Evolutionary conservation across 2,329 filamentous ascomycete genomes (phyloP), one percentile per base, ranked within the genome.

Genomic region (Ceratocystis destructans): DNA sequence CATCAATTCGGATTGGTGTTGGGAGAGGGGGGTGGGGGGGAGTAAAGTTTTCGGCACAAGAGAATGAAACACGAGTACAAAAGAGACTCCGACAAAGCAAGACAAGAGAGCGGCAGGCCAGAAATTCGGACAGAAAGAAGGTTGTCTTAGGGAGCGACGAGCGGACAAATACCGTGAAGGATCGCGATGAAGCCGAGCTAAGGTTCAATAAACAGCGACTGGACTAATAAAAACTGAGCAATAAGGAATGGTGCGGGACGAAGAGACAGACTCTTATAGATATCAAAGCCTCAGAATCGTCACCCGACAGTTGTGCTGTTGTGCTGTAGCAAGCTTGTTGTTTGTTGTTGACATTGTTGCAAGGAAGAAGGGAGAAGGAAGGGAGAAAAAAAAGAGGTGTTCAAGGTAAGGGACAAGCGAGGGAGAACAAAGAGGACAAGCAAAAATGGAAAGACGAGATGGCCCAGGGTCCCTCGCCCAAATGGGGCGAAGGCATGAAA

Each of bases 321-420:
- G 25, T 59, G 25, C 25, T 37, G 8, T 59, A 59, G 31, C 25
- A 59, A 59, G 55, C 55, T 37, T 33, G 55, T 59, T 59, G 25
- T 59, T 31, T 59, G 55, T 59, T 59, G 55, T 59, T 25, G 20
- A 25, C 55, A 37, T 59, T 31, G n/a, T 59, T 33, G 55, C 55
- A 59, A 37, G 55, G 55, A 59, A 37, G 55, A 59, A 59, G 50
- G 12, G 37, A 41, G 37, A 41, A 37, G 33, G 33, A 37, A 37
- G 37, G 37, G 37, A 10, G 10, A 28, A 28, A 28, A 5, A 25
- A 17, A 55, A 28, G 37, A 37, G 22, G 8, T 10, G 22, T 59
- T 31, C 25, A 59, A n/a, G 55, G 25, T 5, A 59, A n/a, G 55
- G 31, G 55, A 33, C 55, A 37, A 37, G 55, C 55, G 28, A 31